A percentile compares a stretch with the other conserved stretches of the same genome.
Conservation (phyloP, 345 rosid genomes). For the Rhizophora apiculata region DNA sequence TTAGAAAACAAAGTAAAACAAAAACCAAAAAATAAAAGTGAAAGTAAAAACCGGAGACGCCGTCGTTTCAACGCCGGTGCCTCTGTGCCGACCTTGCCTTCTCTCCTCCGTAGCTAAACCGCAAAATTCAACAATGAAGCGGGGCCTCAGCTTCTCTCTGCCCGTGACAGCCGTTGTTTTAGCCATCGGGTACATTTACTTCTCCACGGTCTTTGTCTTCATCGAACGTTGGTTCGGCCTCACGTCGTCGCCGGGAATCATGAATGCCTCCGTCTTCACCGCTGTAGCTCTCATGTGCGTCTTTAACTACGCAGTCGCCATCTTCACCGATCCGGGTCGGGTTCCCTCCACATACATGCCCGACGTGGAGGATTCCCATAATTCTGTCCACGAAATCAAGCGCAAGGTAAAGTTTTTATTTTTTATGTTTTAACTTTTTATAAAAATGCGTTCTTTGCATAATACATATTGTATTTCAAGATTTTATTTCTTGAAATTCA, state of each 20-base stretch:
- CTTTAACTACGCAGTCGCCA: conserved; percentile 52
- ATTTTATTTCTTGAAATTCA: too few relatives aligned
- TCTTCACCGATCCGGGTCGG: conserved; percentile 80
- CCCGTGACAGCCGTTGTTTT: conserved; percentile 63
- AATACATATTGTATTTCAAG: too few relatives aligned
- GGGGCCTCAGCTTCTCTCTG: conserved; percentile 50
- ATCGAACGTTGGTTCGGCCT: conserved; percentile 91
- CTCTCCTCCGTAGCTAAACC: background rate
- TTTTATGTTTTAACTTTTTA: too few relatives aligned
- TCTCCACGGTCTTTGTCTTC: conserved; percentile 68
- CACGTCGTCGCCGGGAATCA: conserved; percentile 70
- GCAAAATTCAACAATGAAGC: conserved; percentile 42
- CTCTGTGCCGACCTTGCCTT: conserved; percentile 27
- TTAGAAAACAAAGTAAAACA: too few relatives aligned
- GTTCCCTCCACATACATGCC: conserved; percentile 71
- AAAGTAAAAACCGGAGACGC: conserved; percentile 45
- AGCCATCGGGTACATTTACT: conserved; percentile 64
- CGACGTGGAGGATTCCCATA: conserved; percentile 62
- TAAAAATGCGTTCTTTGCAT: background rate
- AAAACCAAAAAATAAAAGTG: too few relatives aligned
- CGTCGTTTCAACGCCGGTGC: conserved; percentile 69
- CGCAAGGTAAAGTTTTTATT: conserved; percentile 57
- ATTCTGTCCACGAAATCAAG: conserved; percentile 81
- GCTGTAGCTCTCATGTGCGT: conserved; percentile 62
- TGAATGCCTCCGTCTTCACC: conserved; percentile 69